Evolutionary conservation across 192 early-diverging fungal species (phyloP), one percentile per base, ranked within the genome.

Genomic region (Oehlia diaphana): DNA sequence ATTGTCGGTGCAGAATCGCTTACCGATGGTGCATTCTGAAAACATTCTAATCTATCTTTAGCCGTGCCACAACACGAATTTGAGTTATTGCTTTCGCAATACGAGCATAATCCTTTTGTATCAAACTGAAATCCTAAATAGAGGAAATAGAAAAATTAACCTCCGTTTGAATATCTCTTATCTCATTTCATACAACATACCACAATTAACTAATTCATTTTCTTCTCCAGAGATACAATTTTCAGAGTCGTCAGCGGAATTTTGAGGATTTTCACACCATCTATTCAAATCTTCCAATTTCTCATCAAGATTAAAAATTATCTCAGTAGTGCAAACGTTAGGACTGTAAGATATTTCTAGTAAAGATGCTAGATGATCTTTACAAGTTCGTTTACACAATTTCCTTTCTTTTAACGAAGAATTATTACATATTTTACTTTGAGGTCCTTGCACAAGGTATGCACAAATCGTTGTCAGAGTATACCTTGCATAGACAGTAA

Each of bases 171-270:
- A n/a, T 35, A 21, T 35, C 74, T 26, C 28, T 62, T 28, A 28
- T n/a, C 33, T 31, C 2, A 61, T n/a, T 58, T 21, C 6, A 64
- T 44, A 63, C 7, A 47, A 78, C 77, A 26, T 78, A 78, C 77
- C 77, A 69, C 77, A 78, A 69, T 44, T 78, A 5, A 35, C 8
- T 35, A 14, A 3, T 58, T 78, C 77, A 37, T 78, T 78, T 31
- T 26, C n/a, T 33, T 35, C 37, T 65, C 77, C 77, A 5, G 77
- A 78, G n/a, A 78, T 69, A 28, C 77, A 78, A 63, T 28, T 35
- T n/a, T 9, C 42, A 47, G 35, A 16, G 19, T 58, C 37, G 58
- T 47, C 23, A 9, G 23, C 23, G 4, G 21, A n/a, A 37, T 74
- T 50, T 53, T 23, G 26, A 9, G 19, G 13, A 62, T 31, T 37